phyloP scores from a whole-genome alignment of 371 early-diverging fungal genomes.

The Mucor irregularis region DNA sequence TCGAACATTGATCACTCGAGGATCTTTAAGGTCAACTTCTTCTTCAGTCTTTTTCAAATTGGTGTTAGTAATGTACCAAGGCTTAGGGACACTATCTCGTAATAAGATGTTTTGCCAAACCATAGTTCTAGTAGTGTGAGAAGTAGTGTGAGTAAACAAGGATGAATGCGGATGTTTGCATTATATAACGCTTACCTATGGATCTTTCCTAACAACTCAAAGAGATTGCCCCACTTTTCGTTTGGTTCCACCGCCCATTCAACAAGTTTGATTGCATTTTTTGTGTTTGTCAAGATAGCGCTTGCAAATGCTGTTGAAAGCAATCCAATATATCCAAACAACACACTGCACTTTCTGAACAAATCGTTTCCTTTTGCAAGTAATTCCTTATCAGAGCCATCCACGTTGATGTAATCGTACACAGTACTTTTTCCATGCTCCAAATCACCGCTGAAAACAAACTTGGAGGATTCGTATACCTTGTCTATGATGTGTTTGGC shows the following conservation, averaged over 20 bases:
- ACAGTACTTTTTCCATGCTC: slow-evolving; percentile 32
- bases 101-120: slow-evolving; percentile 70
- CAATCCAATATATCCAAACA: slow-evolving; percentile 23
- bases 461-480: slow-evolving; percentile 43
- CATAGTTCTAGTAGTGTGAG: slow-evolving; percentile 30
- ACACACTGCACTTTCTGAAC: slow-evolving; percentile 17
- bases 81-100: slow-evolving; percentile 58
- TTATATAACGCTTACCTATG: slow-evolving; percentile 52
- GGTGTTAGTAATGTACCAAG: slow-evolving; percentile 58
- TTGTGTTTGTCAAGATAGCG: slow-evolving; percentile 15
- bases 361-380: slow-evolving; percentile 8
- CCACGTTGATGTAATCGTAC: slow-evolving; percentile 47
- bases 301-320: slow-evolving; percentile 19
- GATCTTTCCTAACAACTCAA: slow-evolving; percentile 57
- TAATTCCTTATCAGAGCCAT: slow-evolving; percentile 24
- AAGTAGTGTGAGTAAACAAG: background rate
- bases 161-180: background rate
- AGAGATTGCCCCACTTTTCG: slow-evolving; percentile 47
- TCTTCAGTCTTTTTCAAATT: background rate
- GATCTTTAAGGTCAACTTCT: slow-evolving; percentile 49
- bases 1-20: slow-evolving; percentile 66
- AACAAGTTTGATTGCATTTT: slow-evolving; percentile 8
- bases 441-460: slow-evolving; percentile 30
- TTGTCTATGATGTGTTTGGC: slow-evolving; percentile 46
- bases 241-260: slow-evolving; percentile 18